phyloP scores from a whole-genome alignment of 768 basidiomycete species.

The Phanerochaete sordida region DNA sequence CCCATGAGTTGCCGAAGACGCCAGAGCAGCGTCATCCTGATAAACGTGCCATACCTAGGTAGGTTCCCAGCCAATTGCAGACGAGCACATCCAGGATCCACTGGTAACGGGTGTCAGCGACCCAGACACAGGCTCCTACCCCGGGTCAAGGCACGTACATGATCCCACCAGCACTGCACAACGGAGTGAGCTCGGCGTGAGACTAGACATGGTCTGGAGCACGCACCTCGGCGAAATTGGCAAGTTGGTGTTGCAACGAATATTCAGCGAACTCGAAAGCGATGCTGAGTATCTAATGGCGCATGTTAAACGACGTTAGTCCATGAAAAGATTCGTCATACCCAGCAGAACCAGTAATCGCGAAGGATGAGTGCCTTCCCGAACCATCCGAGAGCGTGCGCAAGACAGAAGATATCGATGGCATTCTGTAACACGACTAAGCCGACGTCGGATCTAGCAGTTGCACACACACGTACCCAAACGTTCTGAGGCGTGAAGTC shows the following conservation, averaged over 20 bases:
- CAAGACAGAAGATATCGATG: conserved; percentile 82
- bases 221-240: conserved; percentile 83
- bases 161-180: conserved; percentile 87
- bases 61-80: conserved; percentile 88
- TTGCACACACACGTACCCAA: conserved; percentile 48
- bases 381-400: conserved; percentile 86
- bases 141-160: conserved; percentile 46
- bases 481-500: conserved; percentile 55
- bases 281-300: conserved; percentile 70
- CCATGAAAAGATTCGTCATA: conserved; percentile 29
- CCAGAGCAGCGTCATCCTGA: conserved; percentile 3
- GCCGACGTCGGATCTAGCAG: not conserved
- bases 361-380: conserved; percentile 87
- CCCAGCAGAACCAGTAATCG: conserved; percentile 96
- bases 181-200: conserved; percentile 10
- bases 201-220: conserved; percentile 13
- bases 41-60: conserved; percentile 50
- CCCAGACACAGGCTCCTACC: not conserved
- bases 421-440: conserved; percentile 51
- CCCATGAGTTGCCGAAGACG: not conserved
- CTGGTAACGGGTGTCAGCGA: conserved; percentile 32
- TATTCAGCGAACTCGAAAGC: conserved; percentile 90
- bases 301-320: not conserved
- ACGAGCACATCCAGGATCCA: conserved; percentile 85
- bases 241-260: conserved; percentile 81